These are phyloP conservation scores for Fusarium continuum DNA, from an alignment of 2,329 filamentous ascomycete genomes.

Conservation along the genomic window DNA sequence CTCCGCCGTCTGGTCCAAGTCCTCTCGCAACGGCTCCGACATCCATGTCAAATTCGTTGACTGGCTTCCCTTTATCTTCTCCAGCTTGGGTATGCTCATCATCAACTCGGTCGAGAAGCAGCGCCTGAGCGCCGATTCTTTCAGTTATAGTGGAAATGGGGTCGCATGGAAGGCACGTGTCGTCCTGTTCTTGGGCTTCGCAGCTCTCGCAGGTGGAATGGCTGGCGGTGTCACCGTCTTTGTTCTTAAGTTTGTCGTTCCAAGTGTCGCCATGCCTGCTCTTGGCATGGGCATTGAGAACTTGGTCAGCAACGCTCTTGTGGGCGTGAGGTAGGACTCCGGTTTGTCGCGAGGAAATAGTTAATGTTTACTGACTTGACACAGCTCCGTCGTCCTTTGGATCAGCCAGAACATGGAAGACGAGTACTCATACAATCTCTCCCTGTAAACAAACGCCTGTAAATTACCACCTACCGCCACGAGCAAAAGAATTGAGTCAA, in stretches of 20 bases:
- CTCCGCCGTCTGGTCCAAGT: constrained; percentile 73
- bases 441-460: constrained; percentile 57
- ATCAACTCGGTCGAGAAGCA: constrained; percentile 76
- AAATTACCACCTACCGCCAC: neutral
- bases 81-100: constrained; percentile 73
- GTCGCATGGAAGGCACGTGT: constrained; percentile 76
- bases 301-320: constrained; percentile 70
- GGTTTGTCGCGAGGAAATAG: neutral
- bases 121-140: constrained; percentile 69
- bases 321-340: constrained; percentile 64
- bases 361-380: constrained; percentile 21
- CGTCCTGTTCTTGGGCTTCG: constrained; percentile 73
- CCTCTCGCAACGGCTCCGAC: constrained; percentile 65
- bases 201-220: constrained; percentile 72
- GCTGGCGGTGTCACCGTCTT: constrained; percentile 74
- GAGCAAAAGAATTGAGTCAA: neutral
- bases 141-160: constrained; percentile 68
- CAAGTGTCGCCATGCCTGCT: constrained; percentile 66
- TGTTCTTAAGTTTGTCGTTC: constrained; percentile 71
- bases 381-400: constrained; percentile 71
- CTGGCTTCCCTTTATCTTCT: constrained; percentile 76
- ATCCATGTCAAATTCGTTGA: constrained; percentile 72
- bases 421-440: constrained; percentile 74
- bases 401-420: constrained; percentile 78
- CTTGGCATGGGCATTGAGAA: constrained; percentile 73